Conservation (phyloP, 176 grass and related monocot genomes). For the Secale cereale region DNA sequence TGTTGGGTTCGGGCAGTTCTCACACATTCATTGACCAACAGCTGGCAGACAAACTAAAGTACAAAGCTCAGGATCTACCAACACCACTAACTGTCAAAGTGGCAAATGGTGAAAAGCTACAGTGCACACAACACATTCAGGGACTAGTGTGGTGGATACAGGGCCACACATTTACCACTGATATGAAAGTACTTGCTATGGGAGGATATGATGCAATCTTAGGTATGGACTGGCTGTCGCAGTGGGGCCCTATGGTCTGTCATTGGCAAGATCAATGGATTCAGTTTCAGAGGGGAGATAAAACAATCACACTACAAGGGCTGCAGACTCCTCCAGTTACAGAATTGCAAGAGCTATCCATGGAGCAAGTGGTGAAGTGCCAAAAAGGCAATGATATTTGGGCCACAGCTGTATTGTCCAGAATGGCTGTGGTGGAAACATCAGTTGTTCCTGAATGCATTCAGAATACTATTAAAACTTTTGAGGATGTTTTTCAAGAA, state of each 20-base stretch:
- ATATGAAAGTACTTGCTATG: no score
- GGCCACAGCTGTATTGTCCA: background rate
- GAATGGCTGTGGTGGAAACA: background rate
- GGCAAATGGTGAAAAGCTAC: no score
- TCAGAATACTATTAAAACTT: background rate
- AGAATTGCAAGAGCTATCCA: background rate
- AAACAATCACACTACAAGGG: no score
- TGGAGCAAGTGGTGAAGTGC: background rate
- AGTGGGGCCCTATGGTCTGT: no score
- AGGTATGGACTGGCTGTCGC: no score
- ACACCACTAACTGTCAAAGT: no score
- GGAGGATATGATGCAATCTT: no score
- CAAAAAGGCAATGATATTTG: background rate
- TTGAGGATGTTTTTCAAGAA: background rate
- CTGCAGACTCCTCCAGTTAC: background rate
- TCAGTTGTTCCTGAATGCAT: background rate
- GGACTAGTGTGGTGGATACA: no score
- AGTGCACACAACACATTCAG: no score
- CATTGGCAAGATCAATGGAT: no score
- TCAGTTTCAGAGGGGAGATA: no score
- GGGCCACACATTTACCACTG: no score
- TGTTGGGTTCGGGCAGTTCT: background rate
- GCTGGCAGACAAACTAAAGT: background rate
- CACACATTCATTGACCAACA: background rate
- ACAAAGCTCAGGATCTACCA: background rate